Percentiles rank a stretch among this genome's conserved stretches.
Evolutionary conservation across 2,329 filamentous ascomycete species (phyloP).

Genomic region (Xylaria sp.): DNA sequence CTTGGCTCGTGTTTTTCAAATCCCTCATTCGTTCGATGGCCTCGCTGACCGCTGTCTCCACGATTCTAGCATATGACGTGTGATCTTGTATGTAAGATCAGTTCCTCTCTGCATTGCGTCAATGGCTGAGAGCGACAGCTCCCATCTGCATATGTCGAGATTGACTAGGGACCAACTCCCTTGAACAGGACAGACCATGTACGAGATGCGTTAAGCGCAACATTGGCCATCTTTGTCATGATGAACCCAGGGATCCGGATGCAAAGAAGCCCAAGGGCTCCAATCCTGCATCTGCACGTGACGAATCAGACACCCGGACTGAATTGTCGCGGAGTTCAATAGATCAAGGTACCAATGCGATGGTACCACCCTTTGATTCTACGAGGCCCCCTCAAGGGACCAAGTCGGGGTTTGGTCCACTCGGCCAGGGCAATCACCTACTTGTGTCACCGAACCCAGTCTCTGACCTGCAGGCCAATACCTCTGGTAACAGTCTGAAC

Average conservation of each 20-base stretch:
- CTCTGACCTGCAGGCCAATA: slow-evolving; percentile 60
- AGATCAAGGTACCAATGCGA: slow-evolving; percentile 48
- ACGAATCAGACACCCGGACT: slow-evolving; percentile 54
- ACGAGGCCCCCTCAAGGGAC: slow-evolving; percentile 35
- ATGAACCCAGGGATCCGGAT: slow-evolving; percentile 83
- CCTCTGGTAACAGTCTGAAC: slow-evolving; percentile 60
- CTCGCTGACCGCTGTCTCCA: slow-evolving; percentile 43
- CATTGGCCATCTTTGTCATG: slow-evolving; percentile 96
- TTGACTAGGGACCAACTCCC: slow-evolving; percentile 33
- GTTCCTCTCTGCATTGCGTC: slow-evolving; percentile 28
- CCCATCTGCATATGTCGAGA: slow-evolving; percentile 30
- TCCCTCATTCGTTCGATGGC: slow-evolving; percentile 21
- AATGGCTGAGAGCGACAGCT: slow-evolving; percentile 26
- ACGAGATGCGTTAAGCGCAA: slow-evolving; percentile 97
- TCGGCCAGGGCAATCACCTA: slow-evolving; percentile 50
- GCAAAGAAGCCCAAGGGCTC: slow-evolving; percentile 73
- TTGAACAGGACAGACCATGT: slow-evolving; percentile 80
- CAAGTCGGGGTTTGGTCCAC: slow-evolving; percentile 41
- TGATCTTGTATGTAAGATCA: slow-evolving; percentile 67
- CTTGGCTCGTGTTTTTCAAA: slow-evolving; percentile 13
- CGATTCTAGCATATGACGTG: slow-evolving; percentile 78
- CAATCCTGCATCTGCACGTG: slow-evolving; percentile 50
- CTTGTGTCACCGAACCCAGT: slow-evolving; percentile 67
- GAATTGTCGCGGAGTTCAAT: slow-evolving; percentile 53
- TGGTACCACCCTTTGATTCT: slow-evolving; percentile 48